Base-by-base conservation (phyloP, 345 rosid species). In the Camelina sativa region DNA sequence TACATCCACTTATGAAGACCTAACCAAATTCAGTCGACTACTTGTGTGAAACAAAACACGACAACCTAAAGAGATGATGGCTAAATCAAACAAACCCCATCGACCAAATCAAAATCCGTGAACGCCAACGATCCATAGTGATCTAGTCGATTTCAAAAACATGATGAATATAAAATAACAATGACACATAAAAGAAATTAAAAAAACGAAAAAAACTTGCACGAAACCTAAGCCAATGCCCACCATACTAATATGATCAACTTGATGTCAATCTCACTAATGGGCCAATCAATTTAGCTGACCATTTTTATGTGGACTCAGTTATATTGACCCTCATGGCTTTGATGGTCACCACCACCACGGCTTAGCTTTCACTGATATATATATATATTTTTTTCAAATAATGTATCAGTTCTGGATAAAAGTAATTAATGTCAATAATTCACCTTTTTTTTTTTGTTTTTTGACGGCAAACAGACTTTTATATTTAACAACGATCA, bases 211-310 rank as follows among this genome's bases (percentile, higher is more conserved):
- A 23, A 2, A 23, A 23, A 1, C 19, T 51, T 8, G 8, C 41
- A 46, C 23, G 43, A 47, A 19, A 9, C 35, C 35, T 12, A 62
- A 62, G 43, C 43, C 30, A 23, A 53, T 25, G 58, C 16, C 34
- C 34, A 28, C 11, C 60, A 28, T 28, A 28, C 5, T 5, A 28
- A 25, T 28, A 25, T 28, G 30, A 2, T 3, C 11, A 28, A 55
- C 40, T 5, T 32, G 12, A 30, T 66, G 34, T 66, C 59, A 66
- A 35, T 35, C 13, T 35, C 62, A 53, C 30, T 15, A 67, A 67
- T 52, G 72, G 61, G 62, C 50, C 30, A 28, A 28, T 28, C 72
- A 53, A 67, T 23, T 38, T 40, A 54, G 23, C 62, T 53, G 22
- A 53, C 34, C 38, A 35, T 17, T 67, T 38, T 13, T 38, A 15